Conservation (phyloP, 345 rosid genomes). For the Rhodamnia argentea region DNA sequence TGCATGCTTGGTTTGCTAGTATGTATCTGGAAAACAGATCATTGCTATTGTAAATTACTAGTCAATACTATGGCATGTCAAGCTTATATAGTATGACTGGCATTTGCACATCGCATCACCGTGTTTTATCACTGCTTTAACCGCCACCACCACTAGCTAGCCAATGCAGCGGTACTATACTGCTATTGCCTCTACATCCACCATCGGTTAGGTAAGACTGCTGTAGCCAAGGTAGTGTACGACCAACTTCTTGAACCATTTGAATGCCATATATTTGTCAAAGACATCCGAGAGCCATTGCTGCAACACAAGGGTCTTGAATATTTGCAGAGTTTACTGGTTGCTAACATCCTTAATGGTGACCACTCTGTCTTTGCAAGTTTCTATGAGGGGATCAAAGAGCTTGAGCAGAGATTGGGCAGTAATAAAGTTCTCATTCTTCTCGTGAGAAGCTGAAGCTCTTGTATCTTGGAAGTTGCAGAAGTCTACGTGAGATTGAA, state of each 20-base stretch:
- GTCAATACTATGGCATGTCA: no score
- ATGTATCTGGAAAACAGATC: no score
- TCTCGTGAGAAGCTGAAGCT: neutral
- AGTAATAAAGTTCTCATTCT: neutral
- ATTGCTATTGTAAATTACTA: no score
- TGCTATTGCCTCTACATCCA: neutral
- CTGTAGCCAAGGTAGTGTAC: neutral
- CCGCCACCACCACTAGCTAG: no score
- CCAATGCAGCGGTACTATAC: no score
- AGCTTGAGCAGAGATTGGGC: neutral
- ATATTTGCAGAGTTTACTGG: neutral
- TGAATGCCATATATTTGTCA: neutral
- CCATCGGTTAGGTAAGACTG: neutral
- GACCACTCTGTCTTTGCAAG: neutral
- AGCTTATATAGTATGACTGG: no score
- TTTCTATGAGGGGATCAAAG: neutral
- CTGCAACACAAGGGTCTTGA: neutral
- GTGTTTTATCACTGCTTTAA: neutral
- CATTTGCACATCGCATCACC: no score
- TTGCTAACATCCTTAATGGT: neutral
- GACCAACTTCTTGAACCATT: neutral
- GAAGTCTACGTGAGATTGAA: neutral
- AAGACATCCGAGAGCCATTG: neutral
- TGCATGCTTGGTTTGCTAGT: neutral
- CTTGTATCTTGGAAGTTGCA: neutral